Conservation (phyloP, 2,329 filamentous ascomycete genomes). For the Periconia macrospinosa region DNA sequence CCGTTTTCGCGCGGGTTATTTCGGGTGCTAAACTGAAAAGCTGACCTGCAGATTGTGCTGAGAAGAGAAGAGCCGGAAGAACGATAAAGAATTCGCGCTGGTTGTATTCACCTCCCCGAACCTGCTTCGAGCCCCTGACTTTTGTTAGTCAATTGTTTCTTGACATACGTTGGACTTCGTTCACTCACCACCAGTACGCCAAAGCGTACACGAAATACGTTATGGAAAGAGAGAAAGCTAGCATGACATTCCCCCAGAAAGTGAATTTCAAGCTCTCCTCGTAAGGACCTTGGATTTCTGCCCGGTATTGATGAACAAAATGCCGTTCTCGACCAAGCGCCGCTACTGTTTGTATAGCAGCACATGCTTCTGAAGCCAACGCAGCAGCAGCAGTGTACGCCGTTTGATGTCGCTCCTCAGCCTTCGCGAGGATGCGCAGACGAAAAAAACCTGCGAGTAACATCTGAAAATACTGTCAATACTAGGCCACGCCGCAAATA, state of each 20-base stretch:
- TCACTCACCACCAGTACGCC: constrained; percentile 47
- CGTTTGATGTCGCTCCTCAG: constrained; percentile 64
- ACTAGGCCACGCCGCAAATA: too few species aligned
- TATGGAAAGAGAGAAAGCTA: constrained; percentile 49
- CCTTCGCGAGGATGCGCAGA: constrained; percentile 55
- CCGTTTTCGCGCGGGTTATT: constrained; percentile 48
- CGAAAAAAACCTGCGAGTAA: constrained; percentile 50
- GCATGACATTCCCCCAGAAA: constrained; percentile 44
- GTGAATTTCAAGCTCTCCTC: constrained; percentile 45
- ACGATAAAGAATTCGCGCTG: constrained; percentile 50
- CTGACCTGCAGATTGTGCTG: constrained; percentile 50
- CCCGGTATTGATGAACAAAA: constrained; percentile 42
- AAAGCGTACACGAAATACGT: constrained; percentile 53
- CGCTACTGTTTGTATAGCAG: constrained; percentile 64
- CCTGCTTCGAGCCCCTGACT: constrained; percentile 46
- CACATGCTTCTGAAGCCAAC: constrained; percentile 68
- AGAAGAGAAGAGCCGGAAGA: constrained; percentile 50
- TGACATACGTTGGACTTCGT: not conserved
- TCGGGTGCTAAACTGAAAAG: constrained; percentile 52
- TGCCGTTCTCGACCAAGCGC: constrained; percentile 47
- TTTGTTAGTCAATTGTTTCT: not conserved
- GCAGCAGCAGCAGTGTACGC: constrained; percentile 66
- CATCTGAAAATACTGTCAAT: constrained; percentile 27
- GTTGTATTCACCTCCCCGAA: constrained; percentile 46
- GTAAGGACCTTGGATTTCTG: constrained; percentile 44